Base-by-base conservation (phyloP, 139 green algal species). In the Astrephomene gubernaculifera region DNA sequence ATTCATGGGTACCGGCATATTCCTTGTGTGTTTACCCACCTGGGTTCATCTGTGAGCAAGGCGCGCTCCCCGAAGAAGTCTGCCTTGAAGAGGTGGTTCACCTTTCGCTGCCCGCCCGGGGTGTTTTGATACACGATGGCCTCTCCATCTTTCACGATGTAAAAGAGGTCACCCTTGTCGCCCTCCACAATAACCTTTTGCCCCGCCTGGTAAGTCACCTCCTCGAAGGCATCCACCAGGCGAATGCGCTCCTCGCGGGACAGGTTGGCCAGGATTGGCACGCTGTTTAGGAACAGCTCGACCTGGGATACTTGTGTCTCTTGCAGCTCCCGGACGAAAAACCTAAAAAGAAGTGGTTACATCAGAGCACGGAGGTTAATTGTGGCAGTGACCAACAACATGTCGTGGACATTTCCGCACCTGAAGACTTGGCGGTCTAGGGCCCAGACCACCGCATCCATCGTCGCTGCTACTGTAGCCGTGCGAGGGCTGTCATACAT, bases 81-180 rank as follows among this genome's bases (percentile, higher is more conserved):
- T 19, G 92, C 90, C 39, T 92, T 95, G 90, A 98, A 98, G 19
- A 99, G 94, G 86, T 97, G 94, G 90, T 98, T 98, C 25, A 99
- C 94, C 87, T 95, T 95, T 33, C 87, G 87, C 57, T 83, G 86
- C 24, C 90, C 94, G n/a, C 87, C 65, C 9, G 71, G 85, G 29
- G 82, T 91, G 80, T 87, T 93, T 83, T 96, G 88, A 68, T 95
- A 94, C 82, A 98, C 95, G 76, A 96, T 91, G 14, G 96, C 97
- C 87, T 98, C 96, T 9, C 97, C 97, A 57, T 97, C 94, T 88
- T 97, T 96, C 81, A 99, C 96, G 75, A 99, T 98, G 90, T 98
- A 99, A 87, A 99, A 99, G 4, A 95, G 81, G 81, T 98, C 94
- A 4, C 95, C 96, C 6, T 88, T 65, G 27, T 98, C 95, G 21